These are phyloP conservation scores for Oenanthe sinensis DNA, from an alignment of 129 eudicot species.

Conservation along the genomic window DNA sequence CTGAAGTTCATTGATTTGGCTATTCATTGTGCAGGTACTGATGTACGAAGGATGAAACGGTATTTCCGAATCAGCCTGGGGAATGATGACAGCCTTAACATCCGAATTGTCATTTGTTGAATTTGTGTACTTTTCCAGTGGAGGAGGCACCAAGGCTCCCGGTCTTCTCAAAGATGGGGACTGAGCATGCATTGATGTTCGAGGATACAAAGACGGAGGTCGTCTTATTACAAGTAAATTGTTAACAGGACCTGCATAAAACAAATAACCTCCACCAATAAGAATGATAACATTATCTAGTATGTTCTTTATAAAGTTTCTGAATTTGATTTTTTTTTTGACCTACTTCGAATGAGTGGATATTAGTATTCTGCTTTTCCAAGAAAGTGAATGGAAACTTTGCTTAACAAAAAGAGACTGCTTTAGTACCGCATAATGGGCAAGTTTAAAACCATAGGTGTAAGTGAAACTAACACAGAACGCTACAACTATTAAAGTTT, in stretches of 20 bases:
- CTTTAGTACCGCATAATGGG: neutral
- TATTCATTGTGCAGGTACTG: slow-evolving; percentile 47
- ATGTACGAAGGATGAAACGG: slow-evolving; percentile 31
- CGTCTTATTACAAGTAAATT: slow-evolving; percentile 52
- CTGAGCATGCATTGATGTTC: slow-evolving; percentile 32
- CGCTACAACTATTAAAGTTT: neutral
- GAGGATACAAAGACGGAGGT: slow-evolving; percentile 38
- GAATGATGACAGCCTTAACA: slow-evolving; percentile 36
- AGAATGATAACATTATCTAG: neutral
- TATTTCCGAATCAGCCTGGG: slow-evolving; percentile 19
- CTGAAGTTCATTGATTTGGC: slow-evolving; percentile 74
- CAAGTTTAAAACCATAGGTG: neutral
- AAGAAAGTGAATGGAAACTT: neutral
- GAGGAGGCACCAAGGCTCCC: slow-evolving; percentile 44
- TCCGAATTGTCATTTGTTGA: slow-evolving; percentile 46
- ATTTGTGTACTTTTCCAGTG: slow-evolving; percentile 64
- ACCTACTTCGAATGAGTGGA: neutral
- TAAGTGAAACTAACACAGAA: neutral
- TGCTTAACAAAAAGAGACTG: neutral
- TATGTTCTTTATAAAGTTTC: neutral
- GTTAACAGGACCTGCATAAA: slow-evolving; percentile 60
- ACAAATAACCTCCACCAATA: neutral
- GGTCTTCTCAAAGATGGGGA: slow-evolving; percentile 33
- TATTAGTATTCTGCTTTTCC: neutral
- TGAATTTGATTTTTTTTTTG: neutral